These are phyloP conservation scores for Chaetomium sp. DNA, from an alignment of 2,329 filamentous ascomycete species.

Conservation along the genomic window DNA sequence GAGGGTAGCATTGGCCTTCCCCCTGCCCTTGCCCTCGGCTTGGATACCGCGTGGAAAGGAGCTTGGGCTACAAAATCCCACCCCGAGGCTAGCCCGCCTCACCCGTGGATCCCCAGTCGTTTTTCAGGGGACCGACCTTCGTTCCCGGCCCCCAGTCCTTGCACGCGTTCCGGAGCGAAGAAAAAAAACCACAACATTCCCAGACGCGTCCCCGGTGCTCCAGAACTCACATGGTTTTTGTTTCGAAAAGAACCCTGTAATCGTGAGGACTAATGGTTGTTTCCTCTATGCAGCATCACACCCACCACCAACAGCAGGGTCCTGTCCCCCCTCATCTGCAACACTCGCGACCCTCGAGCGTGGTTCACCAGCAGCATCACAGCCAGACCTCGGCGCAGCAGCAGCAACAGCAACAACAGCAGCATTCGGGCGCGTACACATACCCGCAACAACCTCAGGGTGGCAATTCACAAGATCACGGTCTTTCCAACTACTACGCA, in stretches of 20 bases:
- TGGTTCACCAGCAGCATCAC: conserved; percentile 73
- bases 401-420: conserved; percentile 47
- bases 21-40: conserved; percentile 30
- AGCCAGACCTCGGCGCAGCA: conserved; percentile 63
- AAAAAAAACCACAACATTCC: conserved; percentile 36
- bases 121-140: conserved; percentile 36
- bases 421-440: conserved; percentile 67
- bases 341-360: conserved; percentile 71
- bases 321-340: conserved; percentile 67
- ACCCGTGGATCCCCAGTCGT: conserved; percentile 53
- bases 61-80: conserved; percentile 36
- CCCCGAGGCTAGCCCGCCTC: conserved; percentile 51
- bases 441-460: conserved; percentile 70
- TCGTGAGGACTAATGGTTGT: conserved; percentile 57
- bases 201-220: conserved; percentile 34
- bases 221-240: conserved; percentile 30
- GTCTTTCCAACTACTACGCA: conserved; percentile 71
- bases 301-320: conserved; percentile 73
- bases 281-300: conserved; percentile 72
- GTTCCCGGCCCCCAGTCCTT: conserved; percentile 41
- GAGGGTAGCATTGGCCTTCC: conserved; percentile 32
- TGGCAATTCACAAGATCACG: conserved; percentile 61
- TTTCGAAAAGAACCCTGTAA: conserved; percentile 31
- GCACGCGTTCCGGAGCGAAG: conserved; percentile 28
- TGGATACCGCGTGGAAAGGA: conserved; percentile 32